These are phyloP conservation scores for Syncephalastrum monosporum DNA, from an alignment of 371 early-diverging fungal genomes.

Conservation along the genomic window DNA sequence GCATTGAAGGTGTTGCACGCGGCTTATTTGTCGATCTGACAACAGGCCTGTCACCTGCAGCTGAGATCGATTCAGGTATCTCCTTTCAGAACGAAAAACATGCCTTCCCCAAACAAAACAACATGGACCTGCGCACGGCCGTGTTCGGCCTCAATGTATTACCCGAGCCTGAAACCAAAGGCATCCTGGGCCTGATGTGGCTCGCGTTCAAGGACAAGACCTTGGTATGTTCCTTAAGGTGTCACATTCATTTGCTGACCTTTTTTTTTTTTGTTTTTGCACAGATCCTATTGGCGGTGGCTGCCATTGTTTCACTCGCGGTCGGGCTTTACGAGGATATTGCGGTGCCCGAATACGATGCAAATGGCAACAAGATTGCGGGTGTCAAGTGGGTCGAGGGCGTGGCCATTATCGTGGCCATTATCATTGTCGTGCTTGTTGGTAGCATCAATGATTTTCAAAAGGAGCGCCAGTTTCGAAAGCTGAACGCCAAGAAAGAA, in stretches of 20 bases:
- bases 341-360: slow-evolving; percentile 37
- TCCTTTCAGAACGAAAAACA: slow-evolving; percentile 6
- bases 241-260: no score
- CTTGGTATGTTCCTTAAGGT: slow-evolving; percentile 44
- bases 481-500: slow-evolving; percentile 79
- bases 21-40: slow-evolving; percentile 54
- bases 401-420: slow-evolving; percentile 76
- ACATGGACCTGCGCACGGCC: slow-evolving; percentile 6
- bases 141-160: slow-evolving; percentile 67
- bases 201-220: slow-evolving; percentile 82
- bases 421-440: slow-evolving; percentile 77
- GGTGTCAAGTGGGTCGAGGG: slow-evolving; percentile 78
- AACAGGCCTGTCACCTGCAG: slow-evolving; percentile 42
- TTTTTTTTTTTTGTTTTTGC: slow-evolving; percentile 7
- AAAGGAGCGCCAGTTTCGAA: slow-evolving; percentile 86
- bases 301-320: slow-evolving; percentile 82
- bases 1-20: slow-evolving; percentile 49
- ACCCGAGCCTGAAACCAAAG: slow-evolving; percentile 61
- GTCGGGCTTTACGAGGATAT: slow-evolving; percentile 86
- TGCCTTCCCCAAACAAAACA: slow-evolving; percentile 8
- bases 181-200: slow-evolving; percentile 70
- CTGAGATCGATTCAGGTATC: slow-evolving; percentile 15
- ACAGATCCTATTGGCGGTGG: slow-evolving; percentile 71
- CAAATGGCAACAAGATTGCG: slow-evolving; percentile 30
- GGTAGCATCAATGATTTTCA: slow-evolving; percentile 84